phyloP scores from a whole-genome alignment of 225 moss, liverwort and hornwort species.

The Climacium dendroides region DNA sequence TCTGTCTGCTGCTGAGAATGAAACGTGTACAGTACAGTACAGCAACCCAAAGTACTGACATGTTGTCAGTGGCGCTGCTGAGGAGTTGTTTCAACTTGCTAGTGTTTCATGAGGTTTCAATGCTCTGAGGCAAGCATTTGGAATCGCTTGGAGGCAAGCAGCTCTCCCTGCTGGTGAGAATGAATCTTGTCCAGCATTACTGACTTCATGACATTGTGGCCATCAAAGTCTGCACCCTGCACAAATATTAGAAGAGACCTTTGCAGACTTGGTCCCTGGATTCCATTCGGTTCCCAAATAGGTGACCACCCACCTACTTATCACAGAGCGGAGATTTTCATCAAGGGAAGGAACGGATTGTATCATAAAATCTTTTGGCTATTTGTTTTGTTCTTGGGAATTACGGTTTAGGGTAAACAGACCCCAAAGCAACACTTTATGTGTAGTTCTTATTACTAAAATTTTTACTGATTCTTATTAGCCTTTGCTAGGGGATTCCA shows the following conservation, averaged over 20 bases:
- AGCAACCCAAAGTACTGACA: not conserved
- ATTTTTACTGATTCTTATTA: not conserved
- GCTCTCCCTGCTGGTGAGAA: not conserved
- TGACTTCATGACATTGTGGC: not conserved
- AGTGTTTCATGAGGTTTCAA: not conserved
- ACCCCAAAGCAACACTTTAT: too few relatives aligned
- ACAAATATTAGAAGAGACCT: not conserved
- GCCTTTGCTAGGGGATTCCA: not conserved
- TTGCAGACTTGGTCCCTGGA: not conserved
- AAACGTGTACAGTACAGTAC: not conserved
- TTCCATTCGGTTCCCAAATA: not conserved
- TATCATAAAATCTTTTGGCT: not conserved
- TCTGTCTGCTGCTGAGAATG: not conserved
- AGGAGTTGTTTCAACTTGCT: slow-evolving; percentile 19
- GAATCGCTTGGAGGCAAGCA: not conserved
- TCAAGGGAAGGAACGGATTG: not conserved
- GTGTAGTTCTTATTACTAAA: not conserved
- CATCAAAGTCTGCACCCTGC: not conserved
- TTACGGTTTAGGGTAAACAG: not conserved
- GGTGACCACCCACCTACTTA: not conserved
- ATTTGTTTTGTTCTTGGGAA: not conserved
- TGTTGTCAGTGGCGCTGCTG: slow-evolving; percentile 54
- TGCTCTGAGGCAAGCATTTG: not conserved
- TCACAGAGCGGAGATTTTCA: not conserved
- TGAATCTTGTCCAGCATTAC: not conserved